Conservation (phyloP, 139 green algal genomes). For the Zygnema cylindricum region DNA sequence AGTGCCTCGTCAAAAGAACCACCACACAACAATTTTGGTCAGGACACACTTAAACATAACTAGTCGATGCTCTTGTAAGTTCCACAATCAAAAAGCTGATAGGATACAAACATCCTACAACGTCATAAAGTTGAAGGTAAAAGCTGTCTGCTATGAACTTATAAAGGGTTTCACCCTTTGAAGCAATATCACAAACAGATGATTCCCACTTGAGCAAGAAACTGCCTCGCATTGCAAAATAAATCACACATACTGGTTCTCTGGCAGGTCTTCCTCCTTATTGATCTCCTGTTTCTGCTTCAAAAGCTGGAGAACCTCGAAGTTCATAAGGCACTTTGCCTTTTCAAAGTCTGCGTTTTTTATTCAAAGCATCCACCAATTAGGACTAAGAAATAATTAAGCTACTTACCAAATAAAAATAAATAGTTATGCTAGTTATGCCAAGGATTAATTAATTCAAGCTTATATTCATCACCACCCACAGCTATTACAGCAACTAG, state of each 20-base stretch:
- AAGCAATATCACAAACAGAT: too few relatives aligned
- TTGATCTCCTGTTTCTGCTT: constrained; percentile 37
- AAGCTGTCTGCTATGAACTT: too few relatives aligned
- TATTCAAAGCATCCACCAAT: not conserved
- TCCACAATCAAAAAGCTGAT: too few relatives aligned
- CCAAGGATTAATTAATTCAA: not conserved
- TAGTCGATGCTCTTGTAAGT: too few relatives aligned
- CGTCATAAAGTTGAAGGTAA: too few relatives aligned
- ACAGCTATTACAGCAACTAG: not conserved
- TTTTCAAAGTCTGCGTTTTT: constrained; percentile 33
- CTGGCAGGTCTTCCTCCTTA: not conserved
- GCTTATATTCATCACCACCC: not conserved
- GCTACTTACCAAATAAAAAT: not conserved
- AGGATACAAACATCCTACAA: too few relatives aligned
- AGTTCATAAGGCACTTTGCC: constrained; percentile 57
- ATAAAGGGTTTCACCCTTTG: too few relatives aligned
- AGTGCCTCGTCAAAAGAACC: too few relatives aligned
- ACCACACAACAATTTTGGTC: too few relatives aligned
- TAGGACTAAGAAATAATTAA: not conserved
- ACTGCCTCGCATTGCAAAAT: too few relatives aligned
- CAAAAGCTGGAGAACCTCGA: constrained; percentile 47
- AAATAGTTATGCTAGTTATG: not conserved
- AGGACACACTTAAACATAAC: too few relatives aligned
- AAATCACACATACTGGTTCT: not conserved
- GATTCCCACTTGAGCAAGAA: too few relatives aligned